phyloP scores from a whole-genome alignment of 2,329 filamentous ascomycete genomes.

The Diaporthe citri region DNA sequence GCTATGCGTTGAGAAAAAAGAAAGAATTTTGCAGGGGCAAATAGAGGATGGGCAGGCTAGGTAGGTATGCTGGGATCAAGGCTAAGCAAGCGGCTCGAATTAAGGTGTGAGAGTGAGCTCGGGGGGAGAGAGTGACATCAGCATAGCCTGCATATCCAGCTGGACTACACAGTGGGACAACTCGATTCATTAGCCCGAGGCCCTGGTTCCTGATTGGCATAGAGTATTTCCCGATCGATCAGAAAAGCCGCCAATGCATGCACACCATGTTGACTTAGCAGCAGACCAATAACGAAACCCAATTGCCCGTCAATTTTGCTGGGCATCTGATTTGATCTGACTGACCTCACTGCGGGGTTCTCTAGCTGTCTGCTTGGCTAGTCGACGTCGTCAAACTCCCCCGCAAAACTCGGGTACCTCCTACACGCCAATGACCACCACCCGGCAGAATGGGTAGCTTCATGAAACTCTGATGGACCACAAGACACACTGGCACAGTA shows the following conservation, averaged over 20 bases:
- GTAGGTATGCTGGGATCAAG: constrained; percentile 1
- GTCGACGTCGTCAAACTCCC: not conserved
- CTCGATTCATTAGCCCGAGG: not conserved
- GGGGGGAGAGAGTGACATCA: constrained; percentile 28
- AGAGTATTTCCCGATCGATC: not conserved
- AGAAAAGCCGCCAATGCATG: not conserved
- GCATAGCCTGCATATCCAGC: not conserved
- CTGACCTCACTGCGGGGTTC: constrained; percentile 27
- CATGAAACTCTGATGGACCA: not conserved
- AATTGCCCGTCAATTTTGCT: constrained; percentile 3
- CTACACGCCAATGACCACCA: not conserved
- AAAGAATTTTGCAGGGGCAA: constrained; percentile 17
- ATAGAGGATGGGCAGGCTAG: not conserved
- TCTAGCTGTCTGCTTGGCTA: not conserved
- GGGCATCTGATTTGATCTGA: constrained; percentile 1
- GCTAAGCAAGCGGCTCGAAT: constrained; percentile 7
- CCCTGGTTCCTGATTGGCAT: constrained; percentile 16
- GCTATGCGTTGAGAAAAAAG: not conserved
- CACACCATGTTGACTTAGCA: not conserved
- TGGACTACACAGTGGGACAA: not conserved
- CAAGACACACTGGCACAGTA: not conserved
- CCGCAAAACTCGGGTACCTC: not conserved
- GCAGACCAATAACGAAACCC: constrained; percentile 7
- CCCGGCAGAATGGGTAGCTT: not conserved
- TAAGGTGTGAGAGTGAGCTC: not conserved